These are phyloP conservation scores for Verticillium longisporum DNA, from an alignment of 2,329 filamentous ascomycete genomes.

Conservation along the genomic window DNA sequence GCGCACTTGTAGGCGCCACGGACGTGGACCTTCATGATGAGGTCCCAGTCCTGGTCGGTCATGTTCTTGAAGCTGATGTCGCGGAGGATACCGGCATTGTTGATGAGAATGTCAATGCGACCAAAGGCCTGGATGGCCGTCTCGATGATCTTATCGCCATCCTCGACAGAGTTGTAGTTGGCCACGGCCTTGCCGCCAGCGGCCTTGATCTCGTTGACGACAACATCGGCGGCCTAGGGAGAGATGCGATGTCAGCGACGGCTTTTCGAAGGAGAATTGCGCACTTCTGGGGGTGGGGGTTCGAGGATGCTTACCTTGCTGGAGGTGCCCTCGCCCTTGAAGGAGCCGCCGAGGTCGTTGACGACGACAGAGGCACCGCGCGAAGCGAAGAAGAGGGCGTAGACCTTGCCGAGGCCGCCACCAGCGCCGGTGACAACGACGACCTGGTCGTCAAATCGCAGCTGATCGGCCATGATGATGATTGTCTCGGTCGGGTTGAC, in stretches of 20 bases:
- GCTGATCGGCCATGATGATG: conserved; percentile 55
- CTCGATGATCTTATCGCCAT: conserved; percentile 91
- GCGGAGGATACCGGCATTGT: conserved; percentile 94
- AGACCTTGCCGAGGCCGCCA: conserved; percentile 73
- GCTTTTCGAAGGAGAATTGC: too few species aligned
- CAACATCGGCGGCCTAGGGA: conserved; percentile 80
- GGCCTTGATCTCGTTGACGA: too few species aligned
- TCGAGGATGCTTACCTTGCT: conserved; percentile 64
- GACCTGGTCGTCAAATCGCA: conserved; percentile 80
- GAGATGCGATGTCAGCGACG: too few species aligned
- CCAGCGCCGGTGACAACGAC: conserved; percentile 78
- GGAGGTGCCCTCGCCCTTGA: conserved; percentile 86
- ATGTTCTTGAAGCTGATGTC: conserved; percentile 99
- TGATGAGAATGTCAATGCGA: conserved; percentile 90
- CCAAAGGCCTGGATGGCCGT: conserved; percentile 76
- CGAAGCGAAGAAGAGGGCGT: conserved; percentile 84
- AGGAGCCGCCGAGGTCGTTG: conserved; percentile 89
- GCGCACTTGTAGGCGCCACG: conserved; percentile 93
- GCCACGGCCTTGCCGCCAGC: conserved; percentile 95
- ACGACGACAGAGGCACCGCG: conserved; percentile 92
- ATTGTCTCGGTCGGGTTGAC: conserved; percentile 5
- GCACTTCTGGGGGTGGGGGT: too few species aligned
- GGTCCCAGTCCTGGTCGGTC: conserved; percentile 93
- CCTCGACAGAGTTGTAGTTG: conserved; percentile 93
- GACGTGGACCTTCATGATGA: conserved; percentile 89